Percentiles rank a stretch among this genome's conserved stretches.
These are phyloP conservation scores for Elaeagnus macrophylla DNA, from an alignment of 306 rosid genomes.

Conservation along the genomic window DNA sequence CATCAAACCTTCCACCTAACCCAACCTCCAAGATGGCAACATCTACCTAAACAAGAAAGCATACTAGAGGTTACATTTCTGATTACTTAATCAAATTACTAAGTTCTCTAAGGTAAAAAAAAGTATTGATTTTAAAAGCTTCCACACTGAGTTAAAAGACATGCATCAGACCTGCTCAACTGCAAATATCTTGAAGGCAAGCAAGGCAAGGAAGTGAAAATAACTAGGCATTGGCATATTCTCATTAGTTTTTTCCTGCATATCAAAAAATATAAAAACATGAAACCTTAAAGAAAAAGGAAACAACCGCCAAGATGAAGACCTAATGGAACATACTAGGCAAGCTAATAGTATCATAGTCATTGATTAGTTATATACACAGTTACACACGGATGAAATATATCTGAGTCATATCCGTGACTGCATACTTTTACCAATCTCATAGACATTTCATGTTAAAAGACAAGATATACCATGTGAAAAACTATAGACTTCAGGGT, in stretches of 20 bases:
- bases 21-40: constrained; percentile 93
- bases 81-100: neutral
- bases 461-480: neutral
- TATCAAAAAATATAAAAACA: neutral
- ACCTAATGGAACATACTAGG: too few species aligned
- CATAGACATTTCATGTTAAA: neutral
- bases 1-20: constrained; percentile 82
- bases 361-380: too few species aligned
- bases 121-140: constrained; percentile 2
- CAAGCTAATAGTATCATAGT: too few species aligned
- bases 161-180: constrained; percentile 60
- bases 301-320: too few species aligned
- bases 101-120: neutral
- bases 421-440: neutral
- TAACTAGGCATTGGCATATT: constrained; percentile 75
- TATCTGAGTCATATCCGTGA: neutral
- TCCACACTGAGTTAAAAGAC: neutral
- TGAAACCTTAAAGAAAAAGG: too few species aligned
- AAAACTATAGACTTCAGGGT: neutral
- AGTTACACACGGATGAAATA: too few species aligned
- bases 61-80: constrained; percentile 4
- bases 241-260: constrained; percentile 55
- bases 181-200: constrained; percentile 88
- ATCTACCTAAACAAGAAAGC: constrained; percentile 41
- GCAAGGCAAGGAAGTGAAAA: constrained; percentile 86